Evolutionary conservation across 805 yeast species (phyloP).

Genomic region (Candida boleticola): DNA sequence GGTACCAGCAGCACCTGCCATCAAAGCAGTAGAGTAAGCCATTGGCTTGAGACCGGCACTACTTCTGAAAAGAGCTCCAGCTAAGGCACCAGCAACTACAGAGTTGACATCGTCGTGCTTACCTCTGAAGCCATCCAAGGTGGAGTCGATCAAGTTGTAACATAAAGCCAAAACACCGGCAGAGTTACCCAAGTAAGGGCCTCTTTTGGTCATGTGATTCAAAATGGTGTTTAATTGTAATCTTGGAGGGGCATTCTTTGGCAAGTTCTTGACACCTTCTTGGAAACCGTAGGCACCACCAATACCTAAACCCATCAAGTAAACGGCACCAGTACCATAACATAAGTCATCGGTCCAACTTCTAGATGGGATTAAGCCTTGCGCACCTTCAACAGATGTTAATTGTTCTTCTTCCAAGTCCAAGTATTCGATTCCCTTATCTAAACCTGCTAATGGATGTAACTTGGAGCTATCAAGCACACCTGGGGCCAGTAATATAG

Average conservation of each 20-base stretch:
- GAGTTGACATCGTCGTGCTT: conserved; percentile 86
- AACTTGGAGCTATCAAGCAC: conserved; percentile 67
- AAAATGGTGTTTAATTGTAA: conserved; percentile 85
- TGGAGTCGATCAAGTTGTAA: conserved; percentile 80
- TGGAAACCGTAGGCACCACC: conserved; percentile 90
- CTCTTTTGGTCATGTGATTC: conserved; percentile 90
- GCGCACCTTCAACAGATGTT: conserved; percentile 77
- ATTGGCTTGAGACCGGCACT: conserved; percentile 83
- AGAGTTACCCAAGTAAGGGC: conserved; percentile 92
- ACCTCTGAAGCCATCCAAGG: conserved; percentile 79
- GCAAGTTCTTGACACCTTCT: conserved; percentile 80
- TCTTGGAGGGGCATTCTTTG: conserved; percentile 72
- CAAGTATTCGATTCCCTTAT: conserved; percentile 82
- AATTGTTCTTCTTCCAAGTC: conserved; percentile 82
- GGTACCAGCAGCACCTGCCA: conserved; percentile 86
- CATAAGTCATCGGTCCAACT: conserved; percentile 97
- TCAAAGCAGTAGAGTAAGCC: conserved; percentile 80
- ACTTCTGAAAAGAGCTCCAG: conserved; percentile 90
- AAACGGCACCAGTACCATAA: conserved; percentile 96
- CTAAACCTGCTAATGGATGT: conserved; percentile 92
- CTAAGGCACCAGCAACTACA: conserved; percentile 81
- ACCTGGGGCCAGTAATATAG: conserved; percentile 58
- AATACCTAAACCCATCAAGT: conserved; percentile 76
- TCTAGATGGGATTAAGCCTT: conserved; percentile 90
- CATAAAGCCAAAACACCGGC: conserved; percentile 92